Percentiles rank a stretch among this genome's conserved stretches.
Evolutionary conservation across 305 asterid species (phyloP).

Genomic region (Fraxinus velutina): DNA sequence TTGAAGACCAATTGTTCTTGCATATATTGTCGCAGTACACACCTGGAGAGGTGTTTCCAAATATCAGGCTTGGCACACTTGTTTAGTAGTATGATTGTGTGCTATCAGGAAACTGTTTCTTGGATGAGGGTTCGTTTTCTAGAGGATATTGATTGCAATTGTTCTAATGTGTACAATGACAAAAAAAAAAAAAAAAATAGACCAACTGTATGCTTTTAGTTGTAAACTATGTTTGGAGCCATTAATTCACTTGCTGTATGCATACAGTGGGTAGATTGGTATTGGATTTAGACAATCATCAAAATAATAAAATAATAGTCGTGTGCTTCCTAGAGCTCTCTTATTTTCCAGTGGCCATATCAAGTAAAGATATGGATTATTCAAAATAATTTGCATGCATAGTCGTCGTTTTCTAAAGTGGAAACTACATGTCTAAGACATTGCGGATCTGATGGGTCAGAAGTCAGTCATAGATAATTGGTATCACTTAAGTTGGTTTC

Average conservation of each 20-base stretch:
- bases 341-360: background rate
- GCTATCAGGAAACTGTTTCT: background rate
- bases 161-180: background rate
- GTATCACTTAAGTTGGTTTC: background rate
- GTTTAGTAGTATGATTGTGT: background rate
- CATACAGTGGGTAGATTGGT: background rate
- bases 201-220: background rate
- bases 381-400: background rate
- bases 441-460: background rate
- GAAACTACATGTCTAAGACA: background rate
- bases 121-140: background rate
- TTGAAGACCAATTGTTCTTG: conserved; percentile 9
- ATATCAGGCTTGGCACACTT: background rate
- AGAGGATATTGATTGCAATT: background rate
- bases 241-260: background rate
- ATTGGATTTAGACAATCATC: background rate
- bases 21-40: background rate
- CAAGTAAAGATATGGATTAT: background rate
- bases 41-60: background rate
- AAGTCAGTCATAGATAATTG: background rate
- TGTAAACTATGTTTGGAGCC: background rate
- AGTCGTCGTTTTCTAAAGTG: background rate
- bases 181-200: background rate
- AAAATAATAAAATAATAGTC: background rate
- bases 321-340: background rate